Percentiles rank a stretch among this genome's conserved stretches.
Conservation (phyloP, 2,329 filamentous ascomycete genomes). For the Penicillium griseofulvum region DNA sequence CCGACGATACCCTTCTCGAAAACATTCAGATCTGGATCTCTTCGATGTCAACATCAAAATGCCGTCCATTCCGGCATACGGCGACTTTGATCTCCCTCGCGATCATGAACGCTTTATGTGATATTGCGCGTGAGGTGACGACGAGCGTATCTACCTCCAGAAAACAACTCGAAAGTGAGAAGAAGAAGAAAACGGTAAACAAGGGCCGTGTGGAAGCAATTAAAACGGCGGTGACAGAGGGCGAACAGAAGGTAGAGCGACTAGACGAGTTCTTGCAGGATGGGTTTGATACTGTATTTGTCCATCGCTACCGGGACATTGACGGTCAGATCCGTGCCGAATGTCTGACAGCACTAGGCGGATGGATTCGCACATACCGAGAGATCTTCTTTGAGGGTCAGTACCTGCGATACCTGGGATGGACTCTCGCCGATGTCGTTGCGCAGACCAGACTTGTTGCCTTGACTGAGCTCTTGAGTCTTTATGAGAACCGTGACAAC, state of each 20-base stretch:
- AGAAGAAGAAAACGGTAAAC: constrained; percentile 68
- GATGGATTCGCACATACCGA: constrained; percentile 83
- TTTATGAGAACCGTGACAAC: constrained; percentile 79
- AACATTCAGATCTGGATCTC: constrained; percentile 88
- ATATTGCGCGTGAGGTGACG: constrained; percentile 68
- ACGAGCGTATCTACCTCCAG: constrained; percentile 71
- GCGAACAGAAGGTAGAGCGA: constrained; percentile 65
- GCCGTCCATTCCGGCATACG: constrained; percentile 90
- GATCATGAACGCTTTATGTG: constrained; percentile 74
- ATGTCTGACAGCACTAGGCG: constrained; percentile 79
- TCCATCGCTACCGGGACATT: constrained; percentile 92
- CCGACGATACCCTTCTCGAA: constrained; percentile 72
- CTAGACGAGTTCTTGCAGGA: constrained; percentile 74
- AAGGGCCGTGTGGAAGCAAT: constrained; percentile 74
- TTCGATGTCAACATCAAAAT: constrained; percentile 82
- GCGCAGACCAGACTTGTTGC: constrained; percentile 78
- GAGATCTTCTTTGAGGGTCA: constrained; percentile 86
- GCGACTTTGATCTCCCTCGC: constrained; percentile 80
- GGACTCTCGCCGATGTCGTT: constrained; percentile 84
- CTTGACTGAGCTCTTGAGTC: constrained; percentile 72
- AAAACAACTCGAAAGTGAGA: constrained; percentile 75
- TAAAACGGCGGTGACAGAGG: constrained; percentile 68
- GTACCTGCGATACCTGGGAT: constrained; percentile 90
- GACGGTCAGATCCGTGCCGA: constrained; percentile 86
- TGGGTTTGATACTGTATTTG: constrained; percentile 88